Evolutionary conservation across 2,329 filamentous ascomycete genomes (phyloP), one percentile per base, ranked within the genome.

Genomic region (Madurella fahalii): DNA sequence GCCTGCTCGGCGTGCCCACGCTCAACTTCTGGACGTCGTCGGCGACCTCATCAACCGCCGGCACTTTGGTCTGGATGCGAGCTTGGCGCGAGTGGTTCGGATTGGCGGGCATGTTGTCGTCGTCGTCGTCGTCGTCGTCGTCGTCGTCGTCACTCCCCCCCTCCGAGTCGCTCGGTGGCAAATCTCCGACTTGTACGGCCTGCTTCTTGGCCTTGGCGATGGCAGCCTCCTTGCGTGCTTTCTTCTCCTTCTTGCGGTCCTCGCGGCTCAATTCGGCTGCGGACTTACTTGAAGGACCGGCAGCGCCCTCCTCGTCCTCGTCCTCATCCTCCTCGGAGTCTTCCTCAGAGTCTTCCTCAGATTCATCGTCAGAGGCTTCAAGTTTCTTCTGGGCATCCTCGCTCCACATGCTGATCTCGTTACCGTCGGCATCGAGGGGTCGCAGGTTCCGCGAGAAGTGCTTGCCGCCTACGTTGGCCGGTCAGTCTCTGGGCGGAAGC

Each of bases 391-490:
- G 64, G 46, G 73, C 73, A 32, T 83, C 74, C 68, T 85, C 82
- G 69, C 82, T 85, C 89, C 93, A 96, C 82, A 96, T 93, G 78
- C 87, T 86, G 59, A 93, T 79, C 64, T 90, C 85, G 67, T 94
- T 94, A 64, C 93, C 94, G 68, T 97, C 89, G 63, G 85, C 86
- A 67, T 96, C 92, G 67, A 94, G 76, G 17, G 92, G 92, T 71
- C 89, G 86, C 45, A 97, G 84, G 71, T 96, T 86, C 62, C 90
- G 87, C 63, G 92, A 96, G 77, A 95, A 99, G 68, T 95, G 87
- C 75, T 96, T 96, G 68, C 94, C 94, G 59, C 92, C 92, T 96
- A 61, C 60, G 53, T 25, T 49, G 52, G 57, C 52, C 54, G 34
- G 57, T 43, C 16, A 40, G 46, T 13, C 9, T 44, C 30, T 41